phyloP scores from a whole-genome alignment of 2,329 filamentous ascomycete genomes.

The Diplodia intermedia region DNA sequence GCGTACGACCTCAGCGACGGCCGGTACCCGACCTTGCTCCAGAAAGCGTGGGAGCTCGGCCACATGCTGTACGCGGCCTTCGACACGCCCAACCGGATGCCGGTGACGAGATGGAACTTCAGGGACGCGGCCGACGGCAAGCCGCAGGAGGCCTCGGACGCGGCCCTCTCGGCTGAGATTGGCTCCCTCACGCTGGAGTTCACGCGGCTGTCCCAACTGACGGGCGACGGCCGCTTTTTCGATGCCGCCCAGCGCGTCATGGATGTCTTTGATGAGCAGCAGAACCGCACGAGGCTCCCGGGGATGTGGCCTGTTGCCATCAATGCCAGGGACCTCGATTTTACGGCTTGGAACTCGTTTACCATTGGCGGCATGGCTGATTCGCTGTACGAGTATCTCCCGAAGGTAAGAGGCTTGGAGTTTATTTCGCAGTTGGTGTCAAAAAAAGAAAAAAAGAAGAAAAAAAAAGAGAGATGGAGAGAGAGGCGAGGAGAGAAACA shows the following conservation, averaged over 20 bases:
- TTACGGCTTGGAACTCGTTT: slow-evolving; percentile 31
- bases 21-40: slow-evolving; percentile 27
- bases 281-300: slow-evolving; percentile 46
- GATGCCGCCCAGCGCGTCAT: slow-evolving; percentile 49
- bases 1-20: slow-evolving; percentile 34
- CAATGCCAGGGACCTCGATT: slow-evolving; percentile 36
- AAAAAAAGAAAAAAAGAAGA: no score
- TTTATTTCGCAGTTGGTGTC: no score
- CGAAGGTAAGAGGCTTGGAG: slow-evolving; percentile 45
- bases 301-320: slow-evolving; percentile 50
- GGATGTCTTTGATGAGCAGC: slow-evolving; percentile 43
- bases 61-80: slow-evolving; percentile 36
- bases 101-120: slow-evolving; percentile 52
- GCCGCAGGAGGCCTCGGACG: slow-evolving; percentile 40
- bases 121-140: slow-evolving; percentile 34
- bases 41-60: slow-evolving; percentile 35
- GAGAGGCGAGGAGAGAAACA: no score
- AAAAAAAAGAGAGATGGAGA: no score
- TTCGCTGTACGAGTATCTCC: slow-evolving; percentile 60
- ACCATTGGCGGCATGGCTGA: slow-evolving; percentile 53
- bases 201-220: slow-evolving; percentile 50
- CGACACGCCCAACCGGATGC: slow-evolving; percentile 40
- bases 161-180: slow-evolving; percentile 45
- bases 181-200: slow-evolving; percentile 53
- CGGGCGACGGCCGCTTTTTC: slow-evolving; percentile 48